Conservation (phyloP, 495 filamentous ascomycete genomes). For the Lepraria neglecta region DNA sequence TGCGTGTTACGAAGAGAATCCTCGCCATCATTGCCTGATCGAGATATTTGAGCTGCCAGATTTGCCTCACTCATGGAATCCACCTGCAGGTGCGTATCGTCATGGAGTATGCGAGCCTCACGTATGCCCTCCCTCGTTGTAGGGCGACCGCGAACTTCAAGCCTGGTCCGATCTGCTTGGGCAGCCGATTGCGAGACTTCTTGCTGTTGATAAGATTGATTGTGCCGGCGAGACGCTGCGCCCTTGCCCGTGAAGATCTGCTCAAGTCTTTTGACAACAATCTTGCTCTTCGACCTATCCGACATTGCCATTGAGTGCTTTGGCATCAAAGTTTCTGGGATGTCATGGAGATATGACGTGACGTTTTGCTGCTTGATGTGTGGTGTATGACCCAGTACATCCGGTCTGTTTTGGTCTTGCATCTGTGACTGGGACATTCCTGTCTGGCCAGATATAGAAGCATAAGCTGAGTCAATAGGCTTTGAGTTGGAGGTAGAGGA, state of each 20-base stretch:
- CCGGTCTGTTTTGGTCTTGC: neutral
- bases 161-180: slow-evolving; percentile 29
- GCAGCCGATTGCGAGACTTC: slow-evolving; percentile 47
- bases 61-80: slow-evolving; percentile 20
- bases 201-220: slow-evolving; percentile 46
- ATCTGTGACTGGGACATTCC: slow-evolving; percentile 5
- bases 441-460: slow-evolving; percentile 53
- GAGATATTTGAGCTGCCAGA: slow-evolving; percentile 1
- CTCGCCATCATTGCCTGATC: slow-evolving; percentile 26
- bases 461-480: slow-evolving; percentile 66
- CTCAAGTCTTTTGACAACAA: slow-evolving; percentile 64
- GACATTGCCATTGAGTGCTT: slow-evolving; percentile 46
- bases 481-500: slow-evolving; percentile 48
- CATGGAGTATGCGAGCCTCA: slow-evolving; percentile 44
- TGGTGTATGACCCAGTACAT: slow-evolving; percentile 24
- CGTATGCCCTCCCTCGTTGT: slow-evolving; percentile 38
- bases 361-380: slow-evolving; percentile 39
- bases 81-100: slow-evolving; percentile 16
- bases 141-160: slow-evolving; percentile 32
- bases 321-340: slow-evolving; percentile 53
- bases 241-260: slow-evolving; percentile 71
- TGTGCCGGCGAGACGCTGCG: slow-evolving; percentile 37
- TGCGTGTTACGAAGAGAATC: slow-evolving; percentile 23
- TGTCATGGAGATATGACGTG: slow-evolving; percentile 49
- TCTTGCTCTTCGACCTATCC: slow-evolving; percentile 62